Evolutionary conservation across 805 yeast genomes (phyloP), one percentile per base, ranked within the genome.

Genomic region (Vanderwaltozyma verrucispora): DNA sequence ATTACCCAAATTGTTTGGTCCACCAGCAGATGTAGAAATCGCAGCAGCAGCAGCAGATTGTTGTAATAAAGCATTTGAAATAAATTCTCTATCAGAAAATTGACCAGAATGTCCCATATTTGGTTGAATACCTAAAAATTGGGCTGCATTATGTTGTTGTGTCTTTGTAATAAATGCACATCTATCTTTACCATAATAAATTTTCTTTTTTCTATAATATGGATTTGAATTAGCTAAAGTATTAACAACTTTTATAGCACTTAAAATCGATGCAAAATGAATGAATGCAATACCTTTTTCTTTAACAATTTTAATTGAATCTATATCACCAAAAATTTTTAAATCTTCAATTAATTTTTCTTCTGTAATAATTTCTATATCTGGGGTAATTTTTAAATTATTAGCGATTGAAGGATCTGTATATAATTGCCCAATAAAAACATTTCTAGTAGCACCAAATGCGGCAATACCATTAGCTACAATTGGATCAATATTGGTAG

Each of bases 31-130:
- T 0, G 94, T 81, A 1, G 96, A 95, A 51, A 89, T 88, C 27
- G 94, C 89, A n/a, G 95, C 95, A 6, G 97, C 96, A 1, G 96
- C 96, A 28, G 94, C 94, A 13, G 94, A 78, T 63, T 92, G 96
- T 60, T 86, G 94, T 28, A 89, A 83, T 39, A 88, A 68, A 7
- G 89, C 84, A 30, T 77, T 73, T 1, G 88, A 79, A 31, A 72
- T 66, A 42, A 72, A 59, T 35, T 69, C 75, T 28, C 74, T 55
- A 47, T 73, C 77, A 8, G 83, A 80, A 39, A 77, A 77, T 40
- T 85, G 80, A 20, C 81, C 75, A 39, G 82, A 65, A 52, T 81
- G 84, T 52, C 83, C 94, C 71, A 80, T 74, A 21, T 94, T 92
- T 15, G 95, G 94, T 31, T 92, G 85, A 43, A 87, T 68, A 1